Evolutionary conservation across 1,284 basidiomycete species (phyloP).

Genomic region (Acaromyces ingoldii): DNA sequence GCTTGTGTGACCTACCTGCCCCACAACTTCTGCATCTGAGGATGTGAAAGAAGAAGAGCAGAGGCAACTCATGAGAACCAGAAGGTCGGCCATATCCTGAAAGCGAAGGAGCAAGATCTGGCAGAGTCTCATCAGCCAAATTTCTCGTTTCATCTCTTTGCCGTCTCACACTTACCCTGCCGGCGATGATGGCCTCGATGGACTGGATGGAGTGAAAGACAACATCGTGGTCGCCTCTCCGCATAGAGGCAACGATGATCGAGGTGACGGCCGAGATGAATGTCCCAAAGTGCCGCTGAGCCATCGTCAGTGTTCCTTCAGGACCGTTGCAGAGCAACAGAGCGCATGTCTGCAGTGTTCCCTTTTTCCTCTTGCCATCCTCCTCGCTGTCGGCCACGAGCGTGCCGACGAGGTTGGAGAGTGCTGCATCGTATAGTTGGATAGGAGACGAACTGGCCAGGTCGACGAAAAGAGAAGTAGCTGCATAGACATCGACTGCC

Average conservation of each 20-base stretch:
- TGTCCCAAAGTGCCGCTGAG: too few relatives aligned
- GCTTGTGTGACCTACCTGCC: neutral
- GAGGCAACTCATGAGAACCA: neutral
- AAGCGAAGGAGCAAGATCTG: neutral
- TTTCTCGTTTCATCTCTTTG: conserved; percentile 7
- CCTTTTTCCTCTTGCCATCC: neutral
- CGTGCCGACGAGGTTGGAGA: neutral
- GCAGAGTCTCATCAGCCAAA: too few relatives aligned
- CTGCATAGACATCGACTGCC: too few relatives aligned
- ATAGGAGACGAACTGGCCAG: too few relatives aligned
- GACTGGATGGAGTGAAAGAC: too few relatives aligned
- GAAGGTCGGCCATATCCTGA: neutral
- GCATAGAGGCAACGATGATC: too few relatives aligned
- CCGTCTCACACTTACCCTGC: too few relatives aligned
- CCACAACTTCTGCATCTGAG: neutral
- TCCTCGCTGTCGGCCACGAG: neutral
- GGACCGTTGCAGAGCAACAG: neutral
- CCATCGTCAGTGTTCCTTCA: too few relatives aligned
- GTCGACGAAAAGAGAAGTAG: too few relatives aligned
- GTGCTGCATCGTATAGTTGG: neutral
- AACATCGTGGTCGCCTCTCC: too few relatives aligned
- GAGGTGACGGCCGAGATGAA: too few relatives aligned
- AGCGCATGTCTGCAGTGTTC: neutral
- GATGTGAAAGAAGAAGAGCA: neutral
- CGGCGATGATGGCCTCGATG: too few relatives aligned